Evolutionary conservation across 352 stramenopile species (phyloP).

Genomic region (Phytophthora crassamura): DNA sequence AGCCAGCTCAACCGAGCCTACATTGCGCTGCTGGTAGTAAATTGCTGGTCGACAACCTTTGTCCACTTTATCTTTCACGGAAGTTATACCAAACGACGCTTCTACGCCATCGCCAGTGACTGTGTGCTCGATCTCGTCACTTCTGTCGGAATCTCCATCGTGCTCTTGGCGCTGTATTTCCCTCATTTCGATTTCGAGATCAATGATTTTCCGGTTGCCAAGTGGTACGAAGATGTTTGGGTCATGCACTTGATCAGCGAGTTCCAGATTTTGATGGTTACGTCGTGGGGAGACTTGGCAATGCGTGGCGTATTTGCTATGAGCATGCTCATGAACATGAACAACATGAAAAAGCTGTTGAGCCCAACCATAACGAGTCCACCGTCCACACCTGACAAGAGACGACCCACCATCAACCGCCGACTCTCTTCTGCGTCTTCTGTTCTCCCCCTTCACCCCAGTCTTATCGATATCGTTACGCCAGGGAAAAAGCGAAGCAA

Average conservation of each 20-base stretch:
- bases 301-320: slow-evolving; percentile 48
- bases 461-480: too few relatives aligned
- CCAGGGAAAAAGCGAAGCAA: too few relatives aligned
- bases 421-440: not conserved
- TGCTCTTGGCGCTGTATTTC: slow-evolving; percentile 28
- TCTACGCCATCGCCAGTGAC: slow-evolving; percentile 42
- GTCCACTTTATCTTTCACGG: slow-evolving; percentile 34
- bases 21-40: slow-evolving; percentile 32
- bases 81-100: slow-evolving; percentile 17
- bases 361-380: not conserved
- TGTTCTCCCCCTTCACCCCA: too few relatives aligned
- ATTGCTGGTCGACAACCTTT: slow-evolving; percentile 48
- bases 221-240: slow-evolving; percentile 39
- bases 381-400: not conserved
- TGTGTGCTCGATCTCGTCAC: slow-evolving; percentile 48
- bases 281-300: slow-evolving; percentile 41
- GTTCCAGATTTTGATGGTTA: slow-evolving; percentile 43
- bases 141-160: slow-evolving; percentile 41
- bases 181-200: slow-evolving; percentile 24
- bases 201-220: slow-evolving; percentile 1
- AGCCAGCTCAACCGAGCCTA: slow-evolving; percentile 35
- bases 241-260: slow-evolving; percentile 31
- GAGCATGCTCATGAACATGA: slow-evolving; percentile 38
- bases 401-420: not conserved
- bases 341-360: slow-evolving; percentile 44